phyloP scores from a whole-genome alignment of 805 yeast species.

The Suhomyces sp. region DNA sequence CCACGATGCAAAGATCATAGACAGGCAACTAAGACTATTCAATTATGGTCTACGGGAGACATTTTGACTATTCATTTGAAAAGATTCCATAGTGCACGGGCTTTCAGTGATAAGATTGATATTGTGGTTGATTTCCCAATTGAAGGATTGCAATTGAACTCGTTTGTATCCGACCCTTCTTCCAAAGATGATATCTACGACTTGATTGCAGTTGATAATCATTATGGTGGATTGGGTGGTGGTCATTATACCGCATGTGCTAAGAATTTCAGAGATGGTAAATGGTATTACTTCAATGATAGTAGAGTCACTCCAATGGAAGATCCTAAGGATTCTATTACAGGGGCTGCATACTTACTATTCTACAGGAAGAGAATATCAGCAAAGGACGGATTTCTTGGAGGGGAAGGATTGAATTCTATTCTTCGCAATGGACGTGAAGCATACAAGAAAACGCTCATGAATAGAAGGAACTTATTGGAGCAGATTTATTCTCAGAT shows the following conservation, averaged over 20 bases:
- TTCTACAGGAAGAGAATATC: slow-evolving; percentile 68
- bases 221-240: slow-evolving; percentile 94
- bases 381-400: slow-evolving; percentile 29
- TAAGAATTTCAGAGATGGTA: slow-evolving; percentile 68
- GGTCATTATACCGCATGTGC: slow-evolving; percentile 95
- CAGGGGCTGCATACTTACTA: slow-evolving; percentile 81
- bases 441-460: slow-evolving; percentile 15
- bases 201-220: slow-evolving; percentile 90
- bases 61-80: slow-evolving; percentile 86
- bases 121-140: slow-evolving; percentile 86
- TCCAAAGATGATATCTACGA: slow-evolving; percentile 60
- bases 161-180: slow-evolving; percentile 45
- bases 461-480: slow-evolving; percentile 12
- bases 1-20: slow-evolving; percentile 85
- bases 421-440: slow-evolving; percentile 43
- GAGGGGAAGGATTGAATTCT: slow-evolving; percentile 45
- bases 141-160: slow-evolving; percentile 69
- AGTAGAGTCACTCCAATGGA: slow-evolving; percentile 62
- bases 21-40: slow-evolving; percentile 87
- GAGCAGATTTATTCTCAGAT: slow-evolving; percentile 18
- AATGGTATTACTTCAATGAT: slow-evolving; percentile 92
- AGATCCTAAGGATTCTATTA: slow-evolving; percentile 58
- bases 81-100: slow-evolving; percentile 79
- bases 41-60: slow-evolving; percentile 93
- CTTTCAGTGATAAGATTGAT: slow-evolving; percentile 87